Percentiles rank a stretch among this genome's conserved stretches.
phyloP scores from a whole-genome alignment of 148 eudicot species.

The Silene uniflora region DNA sequence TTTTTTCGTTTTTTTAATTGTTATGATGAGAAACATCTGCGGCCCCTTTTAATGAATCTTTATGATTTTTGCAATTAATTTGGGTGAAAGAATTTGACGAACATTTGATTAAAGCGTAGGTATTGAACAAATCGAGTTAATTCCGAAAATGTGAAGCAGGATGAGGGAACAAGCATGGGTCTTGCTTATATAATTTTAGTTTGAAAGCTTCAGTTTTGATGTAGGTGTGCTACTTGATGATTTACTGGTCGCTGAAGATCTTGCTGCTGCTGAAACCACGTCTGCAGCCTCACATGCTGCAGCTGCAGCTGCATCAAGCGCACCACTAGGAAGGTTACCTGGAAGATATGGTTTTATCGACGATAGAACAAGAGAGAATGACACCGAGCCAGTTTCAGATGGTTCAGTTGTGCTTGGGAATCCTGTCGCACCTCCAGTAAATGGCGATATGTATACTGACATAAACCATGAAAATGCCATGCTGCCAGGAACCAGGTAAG shows the following conservation, averaged over 20 bases:
- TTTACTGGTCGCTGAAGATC: slow-evolving; percentile 94
- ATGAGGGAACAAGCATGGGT: not conserved
- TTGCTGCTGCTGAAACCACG: slow-evolving; percentile 97
- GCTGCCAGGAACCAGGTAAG: slow-evolving; percentile 78
- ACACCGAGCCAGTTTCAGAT: slow-evolving; percentile 54
- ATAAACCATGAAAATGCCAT: slow-evolving; percentile 92
- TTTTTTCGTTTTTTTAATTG: not conserved
- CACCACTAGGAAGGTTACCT: slow-evolving; percentile 59
- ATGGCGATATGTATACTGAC: slow-evolving; percentile 94
- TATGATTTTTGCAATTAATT: not conserved
- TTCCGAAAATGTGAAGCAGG: not conserved
- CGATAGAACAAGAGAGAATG: slow-evolving; percentile 52
- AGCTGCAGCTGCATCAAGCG: slow-evolving; percentile 81
- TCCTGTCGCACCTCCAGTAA: slow-evolving; percentile 92
- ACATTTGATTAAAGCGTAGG: not conserved
- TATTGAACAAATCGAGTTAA: not conserved
- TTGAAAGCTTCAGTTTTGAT: slow-evolving; percentile 15
- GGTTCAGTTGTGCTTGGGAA: slow-evolving; percentile 91
- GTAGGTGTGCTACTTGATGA: slow-evolving; percentile 92
- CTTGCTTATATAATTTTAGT: not conserved
- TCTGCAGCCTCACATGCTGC: slow-evolving; percentile 97
- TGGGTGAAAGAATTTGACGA: not conserved
- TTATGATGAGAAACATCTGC: not conserved
- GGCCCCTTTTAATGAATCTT: not conserved
- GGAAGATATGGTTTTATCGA: slow-evolving; percentile 69